These are phyloP conservation scores for Talaromyces rugulosus DNA, from an alignment of 2,329 filamentous ascomycete species.

Conservation along the genomic window DNA sequence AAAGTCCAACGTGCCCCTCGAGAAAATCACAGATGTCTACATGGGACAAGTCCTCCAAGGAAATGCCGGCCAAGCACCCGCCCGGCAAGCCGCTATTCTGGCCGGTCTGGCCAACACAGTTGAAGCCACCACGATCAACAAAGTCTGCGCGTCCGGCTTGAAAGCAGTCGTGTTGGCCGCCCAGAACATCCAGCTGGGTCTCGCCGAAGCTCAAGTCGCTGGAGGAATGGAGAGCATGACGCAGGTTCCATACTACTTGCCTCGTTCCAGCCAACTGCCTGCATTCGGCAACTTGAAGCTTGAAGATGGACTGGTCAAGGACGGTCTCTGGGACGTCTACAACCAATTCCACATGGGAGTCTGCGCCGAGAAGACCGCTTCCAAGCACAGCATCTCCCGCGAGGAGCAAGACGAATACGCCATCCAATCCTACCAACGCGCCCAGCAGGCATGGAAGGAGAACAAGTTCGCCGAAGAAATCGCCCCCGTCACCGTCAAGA, in stretches of 20 bases:
- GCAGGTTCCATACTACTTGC: conserved; percentile 83
- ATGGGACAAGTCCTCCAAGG: conserved; percentile 94
- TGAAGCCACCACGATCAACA: conserved; percentile 93
- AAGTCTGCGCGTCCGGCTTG: conserved; percentile 92
- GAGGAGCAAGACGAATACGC: conserved; percentile 90
- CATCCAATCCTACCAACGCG: conserved; percentile 81
- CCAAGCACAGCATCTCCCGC: conserved; percentile 74
- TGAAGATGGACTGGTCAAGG: conserved; percentile 89
- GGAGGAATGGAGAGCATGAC: conserved; percentile 99
- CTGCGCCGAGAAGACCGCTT: conserved; percentile 90
- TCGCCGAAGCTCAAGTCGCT: conserved; percentile 82
- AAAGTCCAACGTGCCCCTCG: conserved; percentile 76
- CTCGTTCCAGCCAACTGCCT: conserved; percentile 74
- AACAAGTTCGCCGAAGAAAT: conserved; percentile 87
- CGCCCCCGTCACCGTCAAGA: conserved; percentile 77
- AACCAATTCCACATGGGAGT: conserved; percentile 98
- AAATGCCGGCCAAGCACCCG: conserved; percentile 81
- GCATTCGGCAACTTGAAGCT: conserved; percentile 83
- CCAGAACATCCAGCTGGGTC: conserved; percentile 88
- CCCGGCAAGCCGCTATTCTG: conserved; percentile 84
- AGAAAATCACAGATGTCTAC: conserved; percentile 86
- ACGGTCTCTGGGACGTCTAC: conserved; percentile 94
- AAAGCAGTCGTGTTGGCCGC: conserved; percentile 89
- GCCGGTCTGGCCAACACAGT: conserved; percentile 76
- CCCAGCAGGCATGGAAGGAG: conserved; percentile 82